Base-by-base conservation (phyloP, 441 rosid genomes). In the Omphalea diandra region DNA sequence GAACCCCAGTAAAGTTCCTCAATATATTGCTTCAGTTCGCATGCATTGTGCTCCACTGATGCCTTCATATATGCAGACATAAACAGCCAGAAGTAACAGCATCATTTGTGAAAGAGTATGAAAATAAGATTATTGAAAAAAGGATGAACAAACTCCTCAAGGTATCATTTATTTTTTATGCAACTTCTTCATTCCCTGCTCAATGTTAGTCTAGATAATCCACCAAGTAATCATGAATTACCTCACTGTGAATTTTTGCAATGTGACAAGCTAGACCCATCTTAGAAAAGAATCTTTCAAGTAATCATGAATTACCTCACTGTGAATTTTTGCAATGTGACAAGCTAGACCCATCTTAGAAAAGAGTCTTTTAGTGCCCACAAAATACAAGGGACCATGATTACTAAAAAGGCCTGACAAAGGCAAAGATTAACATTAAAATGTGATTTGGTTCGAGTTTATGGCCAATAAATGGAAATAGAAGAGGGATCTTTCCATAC, bases 1-100 rank as follows among this genome's bases (percentile, higher is more conserved):
- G 88, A 89, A 18, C 95, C 90, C 95, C 95, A 89, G 56, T 84
- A 87, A 54, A 89, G 86, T 73, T 89, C 95, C 70, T 87, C 90
- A 1, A 89, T 84, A 73, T 87, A 87, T 52, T 84, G 91, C 78
- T 87, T 89, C 76, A 87, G 79, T 65, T 84, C 89, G 81, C 78
- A 76, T 41, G 95, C 95, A 74, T 87, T 89, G 36, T 84, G 91
- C 85, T 87, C 90, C 73, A 84, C 86, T 22, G 90, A 85, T 41
- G 90, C 88, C 94, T 84, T 74, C 18, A 66, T 27, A 70, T 54
- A 68, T 43, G 38, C 71, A 66, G 31, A 50, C 61, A 36, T 5
- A 63, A 73, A 74, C 56, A 49, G 59, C 55, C 26, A 49, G 32
- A 73, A 54, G 56, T 18, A 40, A 61, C 44, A 66, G 35, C 53